These are phyloP conservation scores for Curvularia sp. DNA, from an alignment of 2,329 filamentous ascomycete genomes.

Conservation along the genomic window DNA sequence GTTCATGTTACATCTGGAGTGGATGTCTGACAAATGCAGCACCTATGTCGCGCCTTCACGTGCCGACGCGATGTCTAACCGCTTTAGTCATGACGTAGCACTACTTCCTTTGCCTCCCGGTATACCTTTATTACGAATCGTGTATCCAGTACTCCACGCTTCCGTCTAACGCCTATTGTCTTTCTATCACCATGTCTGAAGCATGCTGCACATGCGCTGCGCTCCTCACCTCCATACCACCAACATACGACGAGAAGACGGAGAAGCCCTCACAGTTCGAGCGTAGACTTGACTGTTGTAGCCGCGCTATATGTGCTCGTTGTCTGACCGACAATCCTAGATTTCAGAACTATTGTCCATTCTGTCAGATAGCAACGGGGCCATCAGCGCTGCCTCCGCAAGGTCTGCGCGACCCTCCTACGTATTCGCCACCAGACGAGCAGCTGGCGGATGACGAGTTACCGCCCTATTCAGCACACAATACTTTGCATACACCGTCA, in stretches of 20 bases:
- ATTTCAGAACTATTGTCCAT: slow-evolving; percentile 73
- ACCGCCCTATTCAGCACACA: slow-evolving; percentile 55
- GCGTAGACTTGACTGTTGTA: slow-evolving; percentile 72
- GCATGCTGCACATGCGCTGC: slow-evolving; percentile 75
- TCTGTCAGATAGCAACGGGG: slow-evolving; percentile 74
- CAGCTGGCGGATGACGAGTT: slow-evolving; percentile 48
- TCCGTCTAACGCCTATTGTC: not conserved
- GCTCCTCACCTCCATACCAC: slow-evolving; percentile 63
- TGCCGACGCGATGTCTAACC: slow-evolving; percentile 32
- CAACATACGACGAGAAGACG: slow-evolving; percentile 60
- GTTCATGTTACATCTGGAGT: not conserved
- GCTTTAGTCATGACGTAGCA: slow-evolving; percentile 47
- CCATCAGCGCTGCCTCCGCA: slow-evolving; percentile 66
- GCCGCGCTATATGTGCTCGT: slow-evolving; percentile 72
- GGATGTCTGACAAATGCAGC: not conserved
- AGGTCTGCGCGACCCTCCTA: slow-evolving; percentile 72
- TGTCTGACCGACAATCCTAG: slow-evolving; percentile 74
- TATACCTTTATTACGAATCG: slow-evolving; percentile 9
- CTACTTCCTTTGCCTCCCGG: slow-evolving; percentile 25
- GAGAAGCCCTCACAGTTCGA: slow-evolving; percentile 69
- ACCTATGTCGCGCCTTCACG: slow-evolving; percentile 26
- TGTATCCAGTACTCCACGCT: slow-evolving; percentile 1
- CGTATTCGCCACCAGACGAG: slow-evolving; percentile 61
- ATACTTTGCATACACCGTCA: slow-evolving; percentile 29
- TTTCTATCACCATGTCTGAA: slow-evolving; percentile 41